Conservation (phyloP, 441 rosid species). For the Euphorbia corollata region DNA sequence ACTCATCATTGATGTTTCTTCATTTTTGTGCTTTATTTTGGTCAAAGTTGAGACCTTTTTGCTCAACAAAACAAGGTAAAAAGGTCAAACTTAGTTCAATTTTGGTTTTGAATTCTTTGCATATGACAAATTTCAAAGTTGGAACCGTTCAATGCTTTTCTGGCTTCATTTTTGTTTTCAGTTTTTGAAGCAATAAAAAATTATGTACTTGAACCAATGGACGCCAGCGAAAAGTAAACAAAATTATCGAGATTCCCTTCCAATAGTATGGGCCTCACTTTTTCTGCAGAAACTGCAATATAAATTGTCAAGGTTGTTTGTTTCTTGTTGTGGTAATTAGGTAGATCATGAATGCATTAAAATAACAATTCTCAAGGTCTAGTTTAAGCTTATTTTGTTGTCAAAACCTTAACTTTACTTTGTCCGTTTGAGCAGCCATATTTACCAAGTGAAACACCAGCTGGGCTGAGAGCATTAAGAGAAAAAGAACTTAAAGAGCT, state of each 20-base stretch:
- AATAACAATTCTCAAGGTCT: too few species aligned
- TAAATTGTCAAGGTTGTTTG: constrained; percentile 9
- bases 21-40: neutral
- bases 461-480: constrained; percentile 54
- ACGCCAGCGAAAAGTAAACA: neutral
- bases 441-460: constrained; percentile 72
- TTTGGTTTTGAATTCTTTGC: constrained; percentile 17
- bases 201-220: neutral
- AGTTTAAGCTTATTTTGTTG: neutral
- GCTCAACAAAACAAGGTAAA: constrained; percentile 6
- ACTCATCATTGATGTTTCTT: constrained; percentile 2
- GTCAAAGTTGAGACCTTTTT: constrained; percentile 6
- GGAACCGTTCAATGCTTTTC: constrained; percentile 23
- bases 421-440: constrained; percentile 55
- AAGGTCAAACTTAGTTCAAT: constrained; percentile 17
- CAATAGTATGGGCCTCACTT: constrained; percentile 7
- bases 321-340: constrained; percentile 3
- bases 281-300: constrained; percentile 6
- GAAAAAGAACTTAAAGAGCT: constrained; percentile 58
- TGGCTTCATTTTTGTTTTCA: neutral
- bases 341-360: neutral
- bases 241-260: constrained; percentile 10
- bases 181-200: neutral
- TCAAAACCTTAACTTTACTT: neutral
- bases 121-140: constrained; percentile 9